phyloP scores from a whole-genome alignment of 129 eudicot genomes.

The Flaveria linearis region DNA sequence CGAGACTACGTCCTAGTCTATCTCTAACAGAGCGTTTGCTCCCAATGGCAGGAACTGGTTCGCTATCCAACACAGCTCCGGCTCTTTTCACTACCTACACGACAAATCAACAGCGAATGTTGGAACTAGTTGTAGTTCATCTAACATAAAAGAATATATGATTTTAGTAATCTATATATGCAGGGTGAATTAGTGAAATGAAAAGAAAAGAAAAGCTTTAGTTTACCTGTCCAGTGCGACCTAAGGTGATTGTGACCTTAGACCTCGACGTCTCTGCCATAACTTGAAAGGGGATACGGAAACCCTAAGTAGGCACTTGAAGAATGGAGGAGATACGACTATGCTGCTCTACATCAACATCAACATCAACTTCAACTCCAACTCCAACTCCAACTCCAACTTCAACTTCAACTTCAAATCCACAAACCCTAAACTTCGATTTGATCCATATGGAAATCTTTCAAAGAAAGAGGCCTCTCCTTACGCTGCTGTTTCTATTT shows the following conservation, averaged over 20 bases:
- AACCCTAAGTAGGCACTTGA: slow-evolving; percentile 38
- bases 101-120: slow-evolving; percentile 15
- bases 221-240: slow-evolving; percentile 77
- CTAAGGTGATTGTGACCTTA: slow-evolving; percentile 79
- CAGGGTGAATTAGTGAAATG: too few species aligned
- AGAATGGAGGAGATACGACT: background rate
- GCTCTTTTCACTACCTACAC: slow-evolving; percentile 76
- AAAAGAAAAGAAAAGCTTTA: background rate
- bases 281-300: slow-evolving; percentile 19
- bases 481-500: too few species aligned
- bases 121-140: background rate
- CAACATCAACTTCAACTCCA: background rate
- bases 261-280: slow-evolving; percentile 75
- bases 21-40: slow-evolving; percentile 73
- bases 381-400: background rate
- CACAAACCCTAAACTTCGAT: slow-evolving; percentile 9
- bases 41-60: slow-evolving; percentile 45
- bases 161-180: too few species aligned
- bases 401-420: background rate
- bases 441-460: background rate
- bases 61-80: slow-evolving; percentile 42
- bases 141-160: too few species aligned
- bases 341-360: background rate
- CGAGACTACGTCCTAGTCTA: slow-evolving; percentile 63
- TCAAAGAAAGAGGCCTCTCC: too few species aligned